A percentile compares a stretch with the other conserved stretches of the same genome.
phyloP scores from a whole-genome alignment of 2,329 filamentous ascomycete genomes.

The Nigrospora oryzae region DNA sequence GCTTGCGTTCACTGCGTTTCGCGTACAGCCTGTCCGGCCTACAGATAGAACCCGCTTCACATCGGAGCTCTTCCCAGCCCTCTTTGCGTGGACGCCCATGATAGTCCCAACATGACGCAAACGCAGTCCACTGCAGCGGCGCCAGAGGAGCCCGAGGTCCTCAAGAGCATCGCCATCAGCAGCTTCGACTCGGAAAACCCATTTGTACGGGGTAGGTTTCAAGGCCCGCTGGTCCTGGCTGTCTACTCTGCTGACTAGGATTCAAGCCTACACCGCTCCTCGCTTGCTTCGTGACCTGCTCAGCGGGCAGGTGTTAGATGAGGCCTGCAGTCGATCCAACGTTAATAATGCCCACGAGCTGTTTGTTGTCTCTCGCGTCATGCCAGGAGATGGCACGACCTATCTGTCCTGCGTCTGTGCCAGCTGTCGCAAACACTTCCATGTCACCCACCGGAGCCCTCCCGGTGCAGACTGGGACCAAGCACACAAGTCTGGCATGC shows the following conservation, averaged over 20 bases:
- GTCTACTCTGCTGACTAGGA: not conserved
- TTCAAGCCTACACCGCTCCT: conserved; percentile 18
- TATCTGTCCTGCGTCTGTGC: conserved; percentile 18
- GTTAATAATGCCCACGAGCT: conserved; percentile 15
- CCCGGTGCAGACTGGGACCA: conserved; percentile 3
- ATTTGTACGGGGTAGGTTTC: no score
- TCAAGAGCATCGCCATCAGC: no score
- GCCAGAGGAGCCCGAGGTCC: no score
- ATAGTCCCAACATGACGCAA: no score
- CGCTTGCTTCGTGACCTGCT: conserved; percentile 16
- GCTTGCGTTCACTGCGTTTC: no score
- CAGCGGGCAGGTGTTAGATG: conserved; percentile 5
- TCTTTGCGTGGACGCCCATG: no score
- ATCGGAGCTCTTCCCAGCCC: no score
- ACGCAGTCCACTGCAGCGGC: no score
- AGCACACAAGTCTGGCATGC: conserved; percentile 11
- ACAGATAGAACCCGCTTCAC: no score
- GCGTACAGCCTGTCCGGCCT: no score
- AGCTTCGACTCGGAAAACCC: no score
- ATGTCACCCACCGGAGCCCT: conserved; percentile 12
- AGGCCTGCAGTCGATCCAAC: conserved; percentile 7
- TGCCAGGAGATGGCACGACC: conserved; percentile 4
- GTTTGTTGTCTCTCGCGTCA: conserved; percentile 11
- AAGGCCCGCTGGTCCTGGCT: no score
- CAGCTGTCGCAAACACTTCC: conserved; percentile 18